Percentiles rank a stretch among this genome's conserved stretches.
phyloP scores from a whole-genome alignment of 2,329 filamentous ascomycete species.

The Exophiala lecanii-corni region DNA sequence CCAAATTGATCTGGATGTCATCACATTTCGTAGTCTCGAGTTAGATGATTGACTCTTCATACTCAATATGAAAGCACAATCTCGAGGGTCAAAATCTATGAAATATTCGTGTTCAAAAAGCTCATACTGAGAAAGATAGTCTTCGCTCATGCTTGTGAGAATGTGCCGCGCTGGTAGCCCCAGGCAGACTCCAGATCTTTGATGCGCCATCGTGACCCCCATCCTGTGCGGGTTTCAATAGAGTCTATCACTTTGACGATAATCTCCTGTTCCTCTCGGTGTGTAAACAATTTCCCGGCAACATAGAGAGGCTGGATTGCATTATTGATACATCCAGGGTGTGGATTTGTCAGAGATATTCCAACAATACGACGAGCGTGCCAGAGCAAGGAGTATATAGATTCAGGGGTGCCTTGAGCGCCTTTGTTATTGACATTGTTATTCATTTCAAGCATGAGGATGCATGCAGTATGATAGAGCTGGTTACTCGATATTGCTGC shows the following conservation, averaged over 20 bases:
- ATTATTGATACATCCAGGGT: conserved; percentile 54
- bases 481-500: conserved; percentile 55
- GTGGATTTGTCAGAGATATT: conserved; percentile 53
- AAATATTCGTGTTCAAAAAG: no score
- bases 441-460: conserved; percentile 46
- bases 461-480: conserved; percentile 53
- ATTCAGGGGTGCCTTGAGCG: neutral
- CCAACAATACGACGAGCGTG: conserved; percentile 54
- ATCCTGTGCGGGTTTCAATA: conserved; percentile 59
- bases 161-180: no score
- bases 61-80: no score
- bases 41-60: no score
- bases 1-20: no score
- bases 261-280: conserved; percentile 40
- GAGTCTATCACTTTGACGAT: conserved; percentile 50
- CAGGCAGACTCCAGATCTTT: conserved; percentile 46
- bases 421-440: conserved; percentile 39
- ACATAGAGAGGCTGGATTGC: conserved; percentile 56
- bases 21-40: no score
- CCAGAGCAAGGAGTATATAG: conserved; percentile 42
- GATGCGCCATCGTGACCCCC: conserved; percentile 59
- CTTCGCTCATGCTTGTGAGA: no score
- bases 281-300: conserved; percentile 51
- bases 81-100: no score
- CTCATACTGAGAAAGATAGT: no score